Percentiles rank a stretch among this genome's conserved stretches.
These are phyloP conservation scores for sorghum (Sorghum bicolor) DNA, from an alignment of 176 grass and related monocot genomes.

Conservation along the genomic window Sorghum_bicolor_NCBIv3 NC_012870.2:71746501-71747000, in stretches of 20 bases:
- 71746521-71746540: constrained; percentile 4
- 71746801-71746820: neutral
- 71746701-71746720: constrained; percentile 18
- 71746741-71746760: constrained; percentile 9
- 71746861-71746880: neutral
- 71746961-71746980: constrained; percentile 60
- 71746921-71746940: neutral
- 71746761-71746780: neutral
- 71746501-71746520: constrained; percentile 13
- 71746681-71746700: constrained; percentile 29
- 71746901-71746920: neutral
- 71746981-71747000: constrained; percentile 48
- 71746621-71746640: neutral
- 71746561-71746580: constrained; percentile 19
- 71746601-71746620: constrained; percentile 34
- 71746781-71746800: constrained; percentile 22
- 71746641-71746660: constrained; percentile 36
- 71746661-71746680: constrained; percentile 13
- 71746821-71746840: neutral
- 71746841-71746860: neutral
- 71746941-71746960: constrained; percentile 44
- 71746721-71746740: neutral
- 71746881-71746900: neutral
- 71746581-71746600: constrained; percentile 35
- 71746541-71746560: constrained; percentile 23